Evolutionary conservation across 495 filamentous ascomycete species (phyloP), one percentile per base, ranked within the genome.

Genomic region (Penicillium robsamsonii): DNA sequence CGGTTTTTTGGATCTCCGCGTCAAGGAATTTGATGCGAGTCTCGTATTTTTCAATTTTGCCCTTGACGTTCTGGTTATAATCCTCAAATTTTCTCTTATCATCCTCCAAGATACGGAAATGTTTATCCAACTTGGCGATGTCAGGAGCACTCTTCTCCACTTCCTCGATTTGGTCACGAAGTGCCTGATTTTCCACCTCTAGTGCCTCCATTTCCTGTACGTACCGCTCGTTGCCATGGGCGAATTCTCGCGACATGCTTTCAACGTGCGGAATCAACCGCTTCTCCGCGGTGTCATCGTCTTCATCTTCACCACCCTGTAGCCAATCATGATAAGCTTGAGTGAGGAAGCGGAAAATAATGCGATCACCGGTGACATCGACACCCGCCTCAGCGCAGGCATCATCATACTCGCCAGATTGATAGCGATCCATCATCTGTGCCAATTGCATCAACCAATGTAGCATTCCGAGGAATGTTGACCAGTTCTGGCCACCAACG

Each of bases 361-460:
- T 96, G 44, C 90, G 85, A 67, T 97, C 93, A 2, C 89, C 87
- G 6, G 75, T 84, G 12, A 97, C 86, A 70, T 97, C 94, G 11
- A 93, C 82, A 20, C 94, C 95, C 45, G 82, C 86, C 61, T 96
- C 92, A 15, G 83, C 81, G 62, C 92, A 96, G 0, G 91, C 91
- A 43, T 96, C 88, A 58, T 97, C 91, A 68, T 95, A 97, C 43
- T 86, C 83, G 33, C 90, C 84, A 22, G 72, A 58, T 3, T 80
- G 71, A 66, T 88, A 97, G 10, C 85, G 73, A 52, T 97, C 91
- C 72, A 96, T 85, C 84, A 96, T 96, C 50, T 88, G 82, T 12
- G 91, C 90, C 45, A 97, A 75, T 70, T 97, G 92, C 92, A 99
- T 95, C 84, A 99, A 87, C 94, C 94, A 99, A 71, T 99, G 93